Conservation (phyloP, 1,284 basidiomycete genomes). For the Papiliotrema fonsecae region DNA sequence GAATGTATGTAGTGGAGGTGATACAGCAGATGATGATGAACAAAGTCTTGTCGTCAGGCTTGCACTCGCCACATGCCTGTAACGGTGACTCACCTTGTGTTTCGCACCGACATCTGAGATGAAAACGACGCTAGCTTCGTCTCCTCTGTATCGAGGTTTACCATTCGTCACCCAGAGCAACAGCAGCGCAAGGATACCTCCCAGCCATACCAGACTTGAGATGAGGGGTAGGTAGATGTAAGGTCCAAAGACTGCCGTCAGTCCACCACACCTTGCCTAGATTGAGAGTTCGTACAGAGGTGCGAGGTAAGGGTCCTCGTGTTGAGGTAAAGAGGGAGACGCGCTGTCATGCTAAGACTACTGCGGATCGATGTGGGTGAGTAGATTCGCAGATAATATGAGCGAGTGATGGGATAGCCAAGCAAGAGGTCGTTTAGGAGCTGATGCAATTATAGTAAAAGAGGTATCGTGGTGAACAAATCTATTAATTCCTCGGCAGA, state of each 20-base stretch:
- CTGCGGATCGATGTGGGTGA: no score
- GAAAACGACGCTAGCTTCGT: constrained; percentile 48
- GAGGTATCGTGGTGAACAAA: no score
- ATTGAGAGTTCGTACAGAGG: constrained; percentile 26
- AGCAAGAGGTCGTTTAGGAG: no score
- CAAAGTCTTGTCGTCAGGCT: constrained; percentile 29
- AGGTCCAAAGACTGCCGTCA: constrained; percentile 41
- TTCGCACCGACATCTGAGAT: constrained; percentile 51
- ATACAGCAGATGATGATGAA: constrained; percentile 46
- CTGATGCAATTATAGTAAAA: no score
- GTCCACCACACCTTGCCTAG: background rate
- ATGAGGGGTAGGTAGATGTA: constrained; percentile 44
- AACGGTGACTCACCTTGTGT: constrained; percentile 26
- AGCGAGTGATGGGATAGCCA: no score
- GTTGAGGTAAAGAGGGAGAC: constrained; percentile 29
- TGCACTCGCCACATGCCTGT: background rate
- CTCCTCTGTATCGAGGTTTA: constrained; percentile 42
- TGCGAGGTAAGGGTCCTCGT: constrained; percentile 37
- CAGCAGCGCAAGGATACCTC: constrained; percentile 41
- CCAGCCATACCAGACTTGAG: constrained; percentile 36
- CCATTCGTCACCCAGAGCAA: constrained; percentile 45
- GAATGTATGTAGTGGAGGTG: constrained; percentile 41
- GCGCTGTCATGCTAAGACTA: constrained; percentile 8
- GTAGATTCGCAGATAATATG: no score
- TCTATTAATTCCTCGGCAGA: no score